Conservation (phyloP, 805 yeast species). For the Myxozyma sirexii region DNA sequence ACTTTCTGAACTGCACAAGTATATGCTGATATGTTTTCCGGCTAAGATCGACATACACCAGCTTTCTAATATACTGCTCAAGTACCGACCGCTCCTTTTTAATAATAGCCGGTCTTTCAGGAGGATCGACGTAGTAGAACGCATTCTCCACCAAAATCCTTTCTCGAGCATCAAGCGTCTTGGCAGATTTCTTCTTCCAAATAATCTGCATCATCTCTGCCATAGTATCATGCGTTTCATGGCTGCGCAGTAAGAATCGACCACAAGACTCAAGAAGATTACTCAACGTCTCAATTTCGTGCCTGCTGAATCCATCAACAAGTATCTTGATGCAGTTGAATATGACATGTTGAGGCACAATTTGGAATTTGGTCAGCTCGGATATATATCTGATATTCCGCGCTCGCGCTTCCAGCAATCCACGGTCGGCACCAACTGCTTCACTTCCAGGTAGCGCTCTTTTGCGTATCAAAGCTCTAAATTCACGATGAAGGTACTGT, state of each 20-base stretch:
- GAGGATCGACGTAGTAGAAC: constrained; percentile 42
- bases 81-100: constrained; percentile 37
- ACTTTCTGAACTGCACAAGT: constrained; percentile 46
- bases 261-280: constrained; percentile 78
- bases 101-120: constrained; percentile 45
- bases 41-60: constrained; percentile 57
- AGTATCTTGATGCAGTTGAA: constrained; percentile 72
- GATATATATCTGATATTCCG: constrained; percentile 59
- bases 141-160: constrained; percentile 60
- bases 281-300: constrained; percentile 68
- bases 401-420: constrained; percentile 24
- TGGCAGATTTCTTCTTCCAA: constrained; percentile 51
- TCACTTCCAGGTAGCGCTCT: neutral
- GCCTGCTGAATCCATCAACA: constrained; percentile 54
- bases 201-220: constrained; percentile 62
- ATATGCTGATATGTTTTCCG: constrained; percentile 44
- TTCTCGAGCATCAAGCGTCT: constrained; percentile 55
- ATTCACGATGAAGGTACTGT: constrained; percentile 52
- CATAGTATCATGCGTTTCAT: constrained; percentile 62
- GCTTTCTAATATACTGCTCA: constrained; percentile 50
- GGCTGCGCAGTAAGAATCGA: constrained; percentile 57
- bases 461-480: constrained; percentile 33
- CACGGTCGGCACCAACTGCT: constrained; percentile 18
- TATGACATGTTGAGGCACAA: constrained; percentile 69
- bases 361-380: constrained; percentile 75